Base-by-base conservation (phyloP, 2,329 filamentous ascomycete species). In the Paracamarosporium sp. region DNA sequence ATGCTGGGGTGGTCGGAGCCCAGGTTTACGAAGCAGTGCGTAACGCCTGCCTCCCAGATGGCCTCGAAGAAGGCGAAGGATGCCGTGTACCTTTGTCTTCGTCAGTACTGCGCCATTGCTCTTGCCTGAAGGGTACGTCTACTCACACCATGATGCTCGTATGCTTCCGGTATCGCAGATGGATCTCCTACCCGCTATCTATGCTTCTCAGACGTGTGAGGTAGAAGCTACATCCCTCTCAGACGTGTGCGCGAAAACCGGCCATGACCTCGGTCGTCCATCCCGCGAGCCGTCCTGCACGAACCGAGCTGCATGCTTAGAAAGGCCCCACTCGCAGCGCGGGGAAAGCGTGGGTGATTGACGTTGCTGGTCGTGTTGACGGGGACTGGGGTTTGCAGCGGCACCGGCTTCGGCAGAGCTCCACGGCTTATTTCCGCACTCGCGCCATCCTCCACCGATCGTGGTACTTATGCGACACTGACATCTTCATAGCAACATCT, bases 21-120 rank as follows among this genome's bases (percentile, higher is more conserved):
- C 28, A 90, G 79, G 69, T 90, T 90, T 57, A 89, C 87, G 67
- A 87, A 85, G 76, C 84, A 83, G 44, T 78, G 68, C 2, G 69
- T 73, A 28, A 79, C 65, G 53, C 76, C 76, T 12, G 76, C 76
- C 54, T 92, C 89, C 88, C 88, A 92, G 47, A 93, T 79, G 30
- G 90, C 89, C 80, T 94, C 91, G 63, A 94, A 93, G 76, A 94
- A 93, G 74, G 90, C 91, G 68, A 88, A 91, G 0, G 90, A 92
- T 12, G 91, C 86, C 8, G 91, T 93, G 73, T 93, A 90, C 60
- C 76, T 79, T 43, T 2, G 15, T 12, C 9, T n/a, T 4, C 24
- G 33, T 61, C 28, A 59, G 56, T 7, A n/a, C 5, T n/a, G 40
- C 40, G 27, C 11, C n/a, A 33, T 2, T n/a, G 6, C 11, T 22